These are phyloP conservation scores for Pythium pectinolyticum DNA, from an alignment of 352 stramenopile species.

Conservation along the genomic window DNA sequence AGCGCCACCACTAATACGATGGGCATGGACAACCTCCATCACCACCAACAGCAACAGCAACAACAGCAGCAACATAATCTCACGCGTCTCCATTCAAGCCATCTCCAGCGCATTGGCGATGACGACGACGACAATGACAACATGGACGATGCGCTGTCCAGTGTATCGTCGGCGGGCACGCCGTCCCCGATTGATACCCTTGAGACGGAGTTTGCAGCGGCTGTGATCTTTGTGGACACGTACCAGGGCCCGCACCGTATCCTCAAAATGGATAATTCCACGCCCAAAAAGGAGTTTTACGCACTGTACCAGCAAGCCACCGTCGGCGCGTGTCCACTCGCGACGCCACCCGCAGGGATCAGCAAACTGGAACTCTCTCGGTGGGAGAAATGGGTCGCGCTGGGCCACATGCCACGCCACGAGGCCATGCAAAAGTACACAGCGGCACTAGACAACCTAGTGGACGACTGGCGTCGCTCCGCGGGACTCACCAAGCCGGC, in stretches of 20 bases:
- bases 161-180: constrained; percentile 16
- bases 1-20: too few species aligned
- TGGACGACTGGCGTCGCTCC: constrained; percentile 79
- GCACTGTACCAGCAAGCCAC: constrained; percentile 79
- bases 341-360: constrained; percentile 33
- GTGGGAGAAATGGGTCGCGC: constrained; percentile 73
- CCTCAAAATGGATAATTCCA: constrained; percentile 66
- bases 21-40: too few species aligned
- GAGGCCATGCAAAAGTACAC: constrained; percentile 83
- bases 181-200: constrained; percentile 36
- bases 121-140: constrained; percentile 38
- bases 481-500: constrained; percentile 25
- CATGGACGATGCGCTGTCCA: constrained; percentile 28
- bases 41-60: too few species aligned
- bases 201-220: constrained; percentile 71
- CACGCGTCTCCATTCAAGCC: too few species aligned
- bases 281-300: constrained; percentile 79
- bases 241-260: constrained; percentile 83
- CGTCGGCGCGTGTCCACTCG: constrained; percentile 45
- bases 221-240: constrained; percentile 78
- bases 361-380: constrained; percentile 48
- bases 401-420: constrained; percentile 67
- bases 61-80: too few species aligned
- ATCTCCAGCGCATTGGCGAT: not conserved
- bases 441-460: constrained; percentile 69